A percentile compares a stretch with the other conserved stretches of the same genome.
phyloP scores from a whole-genome alignment of 768 basidiomycete species.

The Kwoniella botswanensis region DNA sequence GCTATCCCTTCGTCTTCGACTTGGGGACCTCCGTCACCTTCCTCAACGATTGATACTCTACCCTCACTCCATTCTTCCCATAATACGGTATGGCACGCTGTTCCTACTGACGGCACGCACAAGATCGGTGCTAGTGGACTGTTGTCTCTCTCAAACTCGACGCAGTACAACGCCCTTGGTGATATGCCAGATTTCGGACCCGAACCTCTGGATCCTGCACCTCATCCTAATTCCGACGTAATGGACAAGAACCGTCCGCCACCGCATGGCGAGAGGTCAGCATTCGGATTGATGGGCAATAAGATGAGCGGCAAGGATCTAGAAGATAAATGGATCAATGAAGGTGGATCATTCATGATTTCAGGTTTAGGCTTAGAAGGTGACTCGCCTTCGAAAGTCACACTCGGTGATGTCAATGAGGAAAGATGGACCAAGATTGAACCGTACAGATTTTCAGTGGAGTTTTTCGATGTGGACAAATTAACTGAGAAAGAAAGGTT shows the following conservation, averaged over 20 bases:
- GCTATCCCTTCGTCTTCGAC: conserved; percentile 7
- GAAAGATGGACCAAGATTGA: conserved; percentile 56
- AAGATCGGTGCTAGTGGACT: conserved; percentile 72
- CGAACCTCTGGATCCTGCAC: conserved; percentile 4
- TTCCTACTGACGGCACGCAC: conserved; percentile 71
- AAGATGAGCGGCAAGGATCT: conserved; percentile 35
- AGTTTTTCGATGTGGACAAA: conserved; percentile 84
- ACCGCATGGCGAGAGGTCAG: conserved; percentile 51
- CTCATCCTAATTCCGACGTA: background rate
- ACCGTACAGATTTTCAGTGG: conserved; percentile 74
- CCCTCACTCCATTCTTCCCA: conserved; percentile 8
- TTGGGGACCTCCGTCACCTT: background rate
- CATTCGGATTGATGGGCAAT: conserved; percentile 53
- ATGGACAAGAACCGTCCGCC: conserved; percentile 13
- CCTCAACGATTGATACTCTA: background rate
- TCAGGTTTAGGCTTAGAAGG: conserved; percentile 11
- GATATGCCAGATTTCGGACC: conserved; percentile 54
- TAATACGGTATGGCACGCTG: conserved; percentile 64
- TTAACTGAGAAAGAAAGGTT: conserved; percentile 83
- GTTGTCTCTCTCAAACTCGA: conserved; percentile 27
- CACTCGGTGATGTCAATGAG: background rate
- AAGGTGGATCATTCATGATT: conserved; percentile 14
- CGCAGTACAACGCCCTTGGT: background rate
- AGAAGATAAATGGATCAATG: conserved; percentile 25
- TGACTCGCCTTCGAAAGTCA: background rate